Evolutionary conservation across 768 basidiomycete species (phyloP).

Genomic region (Paxillus rubicundulus): DNA sequence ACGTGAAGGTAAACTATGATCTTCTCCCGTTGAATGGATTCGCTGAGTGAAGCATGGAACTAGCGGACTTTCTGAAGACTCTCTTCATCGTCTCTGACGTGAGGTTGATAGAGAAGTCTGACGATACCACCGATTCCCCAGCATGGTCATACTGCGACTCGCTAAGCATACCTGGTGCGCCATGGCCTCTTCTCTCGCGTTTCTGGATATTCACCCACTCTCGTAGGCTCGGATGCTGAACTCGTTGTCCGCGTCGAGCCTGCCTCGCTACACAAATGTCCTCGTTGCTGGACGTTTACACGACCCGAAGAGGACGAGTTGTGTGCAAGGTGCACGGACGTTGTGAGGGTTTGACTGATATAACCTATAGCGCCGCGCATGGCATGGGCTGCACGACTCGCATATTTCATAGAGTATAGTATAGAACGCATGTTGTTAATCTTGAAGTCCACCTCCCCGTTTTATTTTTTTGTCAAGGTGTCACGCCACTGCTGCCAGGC

Average conservation of each 20-base stretch:
- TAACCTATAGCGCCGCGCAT: too few species aligned
- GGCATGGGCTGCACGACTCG: too few species aligned
- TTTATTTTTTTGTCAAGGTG: too few species aligned
- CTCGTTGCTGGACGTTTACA: constrained; percentile 86
- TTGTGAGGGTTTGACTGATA: constrained; percentile 3
- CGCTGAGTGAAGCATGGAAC: background rate
- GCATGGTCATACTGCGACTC: constrained; percentile 51
- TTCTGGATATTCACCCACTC: background rate
- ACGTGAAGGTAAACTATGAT: constrained; percentile 36
- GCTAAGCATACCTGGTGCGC: constrained; percentile 45
- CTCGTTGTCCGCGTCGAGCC: constrained; percentile 59
- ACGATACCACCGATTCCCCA: constrained; percentile 37
- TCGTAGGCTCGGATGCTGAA: constrained; percentile 12
- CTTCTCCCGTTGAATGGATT: too few species aligned
- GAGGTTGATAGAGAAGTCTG: constrained; percentile 45
- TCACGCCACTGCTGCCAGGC: too few species aligned
- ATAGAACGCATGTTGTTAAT: too few species aligned
- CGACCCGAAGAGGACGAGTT: constrained; percentile 48
- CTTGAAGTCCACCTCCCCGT: too few species aligned
- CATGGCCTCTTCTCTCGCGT: background rate
- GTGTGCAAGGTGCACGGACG: constrained; percentile 60
- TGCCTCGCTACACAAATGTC: constrained; percentile 68
- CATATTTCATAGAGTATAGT: too few species aligned
- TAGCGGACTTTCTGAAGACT: constrained; percentile 64
- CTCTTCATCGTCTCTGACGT: constrained; percentile 83